Evolutionary conservation across 2,329 filamentous ascomycete species (phyloP), one percentile per base, ranked within the genome.

Genomic region (Trichoderma pleuroti): DNA sequence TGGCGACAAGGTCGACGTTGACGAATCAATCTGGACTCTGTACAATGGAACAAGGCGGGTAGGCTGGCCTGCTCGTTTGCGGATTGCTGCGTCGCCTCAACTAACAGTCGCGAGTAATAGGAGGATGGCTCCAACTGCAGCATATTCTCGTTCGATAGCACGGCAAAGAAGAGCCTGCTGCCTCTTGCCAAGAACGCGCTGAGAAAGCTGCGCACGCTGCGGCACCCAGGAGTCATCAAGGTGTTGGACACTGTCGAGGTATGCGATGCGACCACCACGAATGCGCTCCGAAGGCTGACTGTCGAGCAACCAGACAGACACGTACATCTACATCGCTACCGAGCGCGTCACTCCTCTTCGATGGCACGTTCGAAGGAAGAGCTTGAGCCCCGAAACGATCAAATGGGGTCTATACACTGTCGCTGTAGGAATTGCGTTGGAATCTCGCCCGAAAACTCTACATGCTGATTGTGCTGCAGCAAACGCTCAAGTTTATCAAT

Each of bases 401-500:
- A 99, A 98, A 88, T 99, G 96, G 96, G 96, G 96, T 0, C 82
- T 99, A 52, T 92, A 93, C 80, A 93, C 90, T 76, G 84, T 98
- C 73, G 94, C 96, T 74, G 92, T 94, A 86, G 57, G 84, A 72
- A 18, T 16, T 7, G 9, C 26, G n/a, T 2, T n/a, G 26, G 5
- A 30, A 10, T 8, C 3, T 24, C 30, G 16, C 5, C 11, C 21
- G 10, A 3, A 14, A 28, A 16, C 3, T 4, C 14, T n/a, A 32
- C 8, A 46, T 52, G 52, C 76, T 81, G 70, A 81, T 34, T 16
- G 14, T 28, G 18, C 3, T n/a, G 2, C 74, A 94, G 90, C 92
- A 93, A 78, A 98, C 96, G 0, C 82, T 98, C 74, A 97, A 96
- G 77, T 99, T 99, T 78, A 93, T 99, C 80, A 99, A 99, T 77